A percentile compares a stretch with the other conserved stretches of the same genome.
phyloP scores from a whole-genome alignment of 2,329 filamentous ascomycete species.

The Clarireedia sp. region DNA sequence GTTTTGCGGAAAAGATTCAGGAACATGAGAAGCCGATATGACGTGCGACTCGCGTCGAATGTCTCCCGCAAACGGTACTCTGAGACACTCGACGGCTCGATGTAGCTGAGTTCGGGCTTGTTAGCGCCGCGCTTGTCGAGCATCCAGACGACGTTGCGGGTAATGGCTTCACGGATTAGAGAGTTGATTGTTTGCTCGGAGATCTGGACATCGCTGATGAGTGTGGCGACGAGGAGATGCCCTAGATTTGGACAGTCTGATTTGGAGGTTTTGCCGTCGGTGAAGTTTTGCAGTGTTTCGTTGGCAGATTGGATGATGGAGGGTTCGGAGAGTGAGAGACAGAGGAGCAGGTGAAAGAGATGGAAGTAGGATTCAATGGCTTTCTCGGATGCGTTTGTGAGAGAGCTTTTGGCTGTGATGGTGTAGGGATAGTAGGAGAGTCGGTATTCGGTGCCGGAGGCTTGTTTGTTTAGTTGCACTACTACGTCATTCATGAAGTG shows the following conservation, averaged over 20 bases:
- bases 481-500: slow-evolving; percentile 45
- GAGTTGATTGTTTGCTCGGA: slow-evolving; percentile 33
- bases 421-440: not conserved
- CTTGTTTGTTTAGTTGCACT: slow-evolving; percentile 37
- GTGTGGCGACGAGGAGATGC: slow-evolving; percentile 38
- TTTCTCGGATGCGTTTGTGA: slow-evolving; percentile 43
- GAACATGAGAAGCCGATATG: slow-evolving; percentile 46
- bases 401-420: slow-evolving; percentile 30
- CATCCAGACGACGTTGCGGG: slow-evolving; percentile 45
- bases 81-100: slow-evolving; percentile 36
- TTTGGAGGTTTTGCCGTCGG: slow-evolving; percentile 35
- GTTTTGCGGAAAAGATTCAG: slow-evolving; percentile 41
- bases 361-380: slow-evolving; percentile 46
- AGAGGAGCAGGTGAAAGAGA: slow-evolving; percentile 43
- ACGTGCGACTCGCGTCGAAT: slow-evolving; percentile 38
- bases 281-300: slow-evolving; percentile 32
- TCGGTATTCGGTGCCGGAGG: slow-evolving; percentile 15
- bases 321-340: slow-evolving; percentile 33
- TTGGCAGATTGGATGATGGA: slow-evolving; percentile 36
- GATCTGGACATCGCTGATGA: slow-evolving; percentile 38
- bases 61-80: slow-evolving; percentile 40
- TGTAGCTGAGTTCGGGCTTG: slow-evolving; percentile 38
- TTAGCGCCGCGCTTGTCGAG: slow-evolving; percentile 30
- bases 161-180: slow-evolving; percentile 42
- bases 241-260: slow-evolving; percentile 39